Evolutionary conservation across 2,329 filamentous ascomycete genomes (phyloP).

Genomic region (Colletotrichum sp.): DNA sequence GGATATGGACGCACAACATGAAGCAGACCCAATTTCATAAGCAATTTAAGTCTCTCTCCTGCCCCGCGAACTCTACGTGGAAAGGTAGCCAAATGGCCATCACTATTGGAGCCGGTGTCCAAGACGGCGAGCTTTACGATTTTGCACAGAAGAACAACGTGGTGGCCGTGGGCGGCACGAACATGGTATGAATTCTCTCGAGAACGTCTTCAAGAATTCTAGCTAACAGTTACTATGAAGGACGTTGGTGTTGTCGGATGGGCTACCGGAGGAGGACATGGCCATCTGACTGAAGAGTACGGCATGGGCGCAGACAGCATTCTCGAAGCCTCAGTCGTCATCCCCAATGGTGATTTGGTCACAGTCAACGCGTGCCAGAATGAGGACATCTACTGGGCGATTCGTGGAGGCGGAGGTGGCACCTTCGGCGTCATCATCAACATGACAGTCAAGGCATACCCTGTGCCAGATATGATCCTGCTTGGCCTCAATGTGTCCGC

Average conservation of each 20-base stretch:
- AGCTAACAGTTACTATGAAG: constrained; percentile 31
- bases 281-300: constrained; percentile 40
- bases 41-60: neutral
- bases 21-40: constrained; percentile 25
- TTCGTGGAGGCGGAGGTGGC: constrained; percentile 53
- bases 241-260: constrained; percentile 60
- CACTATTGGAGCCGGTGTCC: constrained; percentile 16
- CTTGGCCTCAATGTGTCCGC: neutral
- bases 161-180: constrained; percentile 45
- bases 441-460: constrained; percentile 50
- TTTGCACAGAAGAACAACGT: neutral
- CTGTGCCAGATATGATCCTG: constrained; percentile 26
- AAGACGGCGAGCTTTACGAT: neutral
- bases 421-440: constrained; percentile 56
- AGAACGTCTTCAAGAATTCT: neutral
- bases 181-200: constrained; percentile 24
- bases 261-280: constrained; percentile 58
- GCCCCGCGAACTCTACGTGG: neutral
- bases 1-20: constrained; percentile 44
- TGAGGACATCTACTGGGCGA: constrained; percentile 58
- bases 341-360: constrained; percentile 43
- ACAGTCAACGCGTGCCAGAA: constrained; percentile 47
- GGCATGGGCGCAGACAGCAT: constrained; percentile 55
- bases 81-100: constrained; percentile 24
- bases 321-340: constrained; percentile 47